A percentile compares a stretch with the other conserved stretches of the same genome.
These are phyloP conservation scores for Beauveria pseudobassiana DNA, from an alignment of 2,329 filamentous ascomycete species.

Conservation along the genomic window DNA sequence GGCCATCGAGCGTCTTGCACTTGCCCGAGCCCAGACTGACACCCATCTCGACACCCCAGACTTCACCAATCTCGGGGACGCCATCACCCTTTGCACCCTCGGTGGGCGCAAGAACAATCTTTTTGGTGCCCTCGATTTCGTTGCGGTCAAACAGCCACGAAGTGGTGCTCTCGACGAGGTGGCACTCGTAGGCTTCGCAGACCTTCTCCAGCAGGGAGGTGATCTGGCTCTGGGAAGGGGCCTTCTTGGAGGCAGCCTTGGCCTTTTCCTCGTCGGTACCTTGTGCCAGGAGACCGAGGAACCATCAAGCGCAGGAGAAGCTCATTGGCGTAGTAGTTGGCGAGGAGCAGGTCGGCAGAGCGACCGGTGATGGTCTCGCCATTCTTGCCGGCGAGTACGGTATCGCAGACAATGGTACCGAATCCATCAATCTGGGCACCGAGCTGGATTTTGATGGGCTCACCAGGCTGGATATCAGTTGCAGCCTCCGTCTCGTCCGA, in stretches of 20 bases:
- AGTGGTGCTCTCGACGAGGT: slow-evolving; percentile 93
- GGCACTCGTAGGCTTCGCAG: slow-evolving; percentile 83
- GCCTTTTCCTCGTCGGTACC: slow-evolving; percentile 93
- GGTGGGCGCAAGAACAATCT: slow-evolving; percentile 84
- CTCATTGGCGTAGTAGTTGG: slow-evolving; percentile 94
- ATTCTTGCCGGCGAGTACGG: slow-evolving; percentile 64
- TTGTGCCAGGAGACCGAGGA: slow-evolving; percentile 71
- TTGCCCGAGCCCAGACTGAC: slow-evolving; percentile 88
- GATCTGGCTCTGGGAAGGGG: slow-evolving; percentile 80
- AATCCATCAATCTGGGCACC: slow-evolving; percentile 98
- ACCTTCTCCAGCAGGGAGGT: slow-evolving; percentile 85
- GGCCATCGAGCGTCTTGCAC: slow-evolving; percentile 83
- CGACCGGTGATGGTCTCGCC: slow-evolving; percentile 64
- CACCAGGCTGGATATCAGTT: slow-evolving; percentile 70
- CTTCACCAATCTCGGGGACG: slow-evolving; percentile 78
- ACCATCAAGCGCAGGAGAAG: slow-evolving; percentile 84
- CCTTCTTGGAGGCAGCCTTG: slow-evolving; percentile 76
- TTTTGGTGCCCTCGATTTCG: slow-evolving; percentile 95
- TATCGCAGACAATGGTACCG: slow-evolving; percentile 92
- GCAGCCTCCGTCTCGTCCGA: slow-evolving; percentile 81
- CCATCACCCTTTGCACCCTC: slow-evolving; percentile 91
- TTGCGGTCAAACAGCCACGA: slow-evolving; percentile 95
- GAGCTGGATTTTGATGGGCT: slow-evolving; percentile 96
- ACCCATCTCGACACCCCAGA: slow-evolving; percentile 96
- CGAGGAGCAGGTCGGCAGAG: slow-evolving; percentile 78